Evolutionary conservation across 2,329 filamentous ascomycete genomes (phyloP).

Genomic region (Chalaropsis thielavioides): DNA sequence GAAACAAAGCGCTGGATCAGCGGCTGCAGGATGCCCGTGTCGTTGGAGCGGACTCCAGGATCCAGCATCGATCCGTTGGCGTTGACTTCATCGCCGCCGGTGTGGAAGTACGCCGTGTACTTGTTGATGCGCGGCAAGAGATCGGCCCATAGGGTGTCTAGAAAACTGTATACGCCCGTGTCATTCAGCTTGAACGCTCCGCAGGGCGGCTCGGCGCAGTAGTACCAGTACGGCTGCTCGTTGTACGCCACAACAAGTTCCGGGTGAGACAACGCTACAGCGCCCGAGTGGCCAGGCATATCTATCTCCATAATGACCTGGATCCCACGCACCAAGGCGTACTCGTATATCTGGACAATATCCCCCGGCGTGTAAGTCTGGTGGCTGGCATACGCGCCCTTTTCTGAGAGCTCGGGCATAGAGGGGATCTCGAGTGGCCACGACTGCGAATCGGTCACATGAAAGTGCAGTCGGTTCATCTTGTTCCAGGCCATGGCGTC

Average conservation of each 20-base stretch:
- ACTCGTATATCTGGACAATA: conserved; percentile 51
- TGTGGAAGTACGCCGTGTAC: conserved; percentile 66
- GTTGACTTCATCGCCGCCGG: conserved; percentile 79
- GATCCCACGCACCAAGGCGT: conserved; percentile 54
- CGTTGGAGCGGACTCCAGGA: conserved; percentile 53
- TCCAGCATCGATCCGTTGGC: conserved; percentile 60
- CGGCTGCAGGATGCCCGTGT: conserved; percentile 50
- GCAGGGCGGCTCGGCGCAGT: conserved; percentile 49
- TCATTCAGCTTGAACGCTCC: conserved; percentile 66
- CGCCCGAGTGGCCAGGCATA: conserved; percentile 64
- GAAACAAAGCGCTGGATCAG: conserved; percentile 67
- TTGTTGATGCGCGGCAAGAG: conserved; percentile 56
- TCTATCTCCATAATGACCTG: conserved; percentile 65
- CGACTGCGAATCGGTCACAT: conserved; percentile 70
- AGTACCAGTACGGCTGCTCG: conserved; percentile 40
- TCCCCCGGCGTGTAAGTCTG: conserved; percentile 54
- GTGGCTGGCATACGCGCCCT: conserved; percentile 57
- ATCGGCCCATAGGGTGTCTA: conserved; percentile 60
- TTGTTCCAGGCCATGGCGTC: conserved; percentile 67
- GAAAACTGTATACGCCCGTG: conserved; percentile 51
- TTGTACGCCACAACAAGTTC: conserved; percentile 56
- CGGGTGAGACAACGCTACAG: conserved; percentile 51
- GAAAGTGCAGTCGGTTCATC: conserved; percentile 68
- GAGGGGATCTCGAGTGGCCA: conserved; percentile 73
- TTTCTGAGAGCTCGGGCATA: conserved; percentile 53